Conservation (phyloP, 1,139 yeast species). For the Yamadazyma conglobata region DNA sequence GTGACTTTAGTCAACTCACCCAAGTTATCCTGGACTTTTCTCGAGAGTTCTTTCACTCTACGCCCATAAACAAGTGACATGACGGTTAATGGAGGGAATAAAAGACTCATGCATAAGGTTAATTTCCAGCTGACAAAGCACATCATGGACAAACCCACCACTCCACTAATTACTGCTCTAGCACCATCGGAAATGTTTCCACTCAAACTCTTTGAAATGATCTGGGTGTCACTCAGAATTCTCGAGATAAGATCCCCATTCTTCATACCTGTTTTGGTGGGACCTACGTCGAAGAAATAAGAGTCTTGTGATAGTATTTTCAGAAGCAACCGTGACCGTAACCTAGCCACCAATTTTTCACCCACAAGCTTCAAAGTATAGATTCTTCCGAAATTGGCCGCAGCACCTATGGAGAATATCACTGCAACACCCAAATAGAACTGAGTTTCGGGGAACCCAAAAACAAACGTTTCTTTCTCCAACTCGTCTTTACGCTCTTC, state of each 20-base stretch:
- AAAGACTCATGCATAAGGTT: slow-evolving; percentile 68
- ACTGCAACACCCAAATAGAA: slow-evolving; percentile 38
- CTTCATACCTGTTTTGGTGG: slow-evolving; percentile 47
- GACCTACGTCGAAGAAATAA: slow-evolving; percentile 85
- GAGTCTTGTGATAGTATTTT: slow-evolving; percentile 83
- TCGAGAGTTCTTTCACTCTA: slow-evolving; percentile 68
- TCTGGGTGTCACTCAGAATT: slow-evolving; percentile 83
- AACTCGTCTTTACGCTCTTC: slow-evolving; percentile 21
- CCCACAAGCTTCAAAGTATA: slow-evolving; percentile 73
- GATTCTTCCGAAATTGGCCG: slow-evolving; percentile 78
- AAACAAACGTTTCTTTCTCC: slow-evolving; percentile 31
- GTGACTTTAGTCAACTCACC: slow-evolving; percentile 86
- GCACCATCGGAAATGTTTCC: slow-evolving; percentile 91
- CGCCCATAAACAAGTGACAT: slow-evolving; percentile 81
- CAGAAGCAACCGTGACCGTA: slow-evolving; percentile 73
- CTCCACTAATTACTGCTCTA: slow-evolving; percentile 73
- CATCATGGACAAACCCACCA: slow-evolving; percentile 84
- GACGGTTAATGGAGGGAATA: slow-evolving; percentile 77
- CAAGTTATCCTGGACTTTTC: slow-evolving; percentile 77
- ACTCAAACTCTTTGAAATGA: slow-evolving; percentile 82
- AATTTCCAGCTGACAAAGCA: slow-evolving; percentile 77
- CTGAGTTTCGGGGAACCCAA: slow-evolving; percentile 32
- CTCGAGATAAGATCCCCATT: slow-evolving; percentile 93
- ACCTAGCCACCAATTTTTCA: slow-evolving; percentile 79
- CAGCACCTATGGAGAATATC: slow-evolving; percentile 64